Conservation (phyloP, 257 asterid species). For the Solanum chilense region DNA sequence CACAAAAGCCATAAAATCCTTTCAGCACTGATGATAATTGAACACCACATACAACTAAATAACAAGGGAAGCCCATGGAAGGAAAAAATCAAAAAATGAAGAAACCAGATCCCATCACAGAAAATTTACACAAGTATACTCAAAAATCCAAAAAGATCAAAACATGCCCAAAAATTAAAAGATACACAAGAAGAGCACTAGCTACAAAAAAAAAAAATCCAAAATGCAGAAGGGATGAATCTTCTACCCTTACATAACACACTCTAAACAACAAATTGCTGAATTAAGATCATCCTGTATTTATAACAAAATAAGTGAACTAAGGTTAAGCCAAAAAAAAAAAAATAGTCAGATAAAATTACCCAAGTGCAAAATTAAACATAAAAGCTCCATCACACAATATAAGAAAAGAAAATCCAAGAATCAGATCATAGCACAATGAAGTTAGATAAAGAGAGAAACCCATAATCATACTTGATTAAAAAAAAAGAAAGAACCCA, state of each 20-base stretch:
- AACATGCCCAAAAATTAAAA: not conserved
- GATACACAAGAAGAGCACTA: not conserved
- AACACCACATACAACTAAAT: not conserved
- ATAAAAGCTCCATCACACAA: not conserved
- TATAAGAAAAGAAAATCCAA: not conserved
- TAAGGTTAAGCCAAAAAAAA: not conserved
- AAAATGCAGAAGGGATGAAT: not conserved
- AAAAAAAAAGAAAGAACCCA: not conserved
- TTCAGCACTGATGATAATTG: not conserved
- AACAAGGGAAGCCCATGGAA: not conserved
- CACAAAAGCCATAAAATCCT: not conserved
- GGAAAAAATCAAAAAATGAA: not conserved
- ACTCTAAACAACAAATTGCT: not conserved
- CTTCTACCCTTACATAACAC: not conserved
- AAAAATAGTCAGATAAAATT: too few species aligned
- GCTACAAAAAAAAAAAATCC: not conserved
- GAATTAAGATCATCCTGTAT: too few species aligned
- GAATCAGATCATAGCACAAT: not conserved
- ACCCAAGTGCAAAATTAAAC: not conserved
- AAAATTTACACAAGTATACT: not conserved
- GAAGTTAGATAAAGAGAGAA: not conserved
- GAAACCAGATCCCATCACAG: not conserved
- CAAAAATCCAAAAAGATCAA: not conserved
- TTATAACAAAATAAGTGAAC: too few species aligned
- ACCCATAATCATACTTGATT: not conserved